Conservation (phyloP, 2,329 filamentous ascomycete genomes). For the Trichoderma semiorbis region DNA sequence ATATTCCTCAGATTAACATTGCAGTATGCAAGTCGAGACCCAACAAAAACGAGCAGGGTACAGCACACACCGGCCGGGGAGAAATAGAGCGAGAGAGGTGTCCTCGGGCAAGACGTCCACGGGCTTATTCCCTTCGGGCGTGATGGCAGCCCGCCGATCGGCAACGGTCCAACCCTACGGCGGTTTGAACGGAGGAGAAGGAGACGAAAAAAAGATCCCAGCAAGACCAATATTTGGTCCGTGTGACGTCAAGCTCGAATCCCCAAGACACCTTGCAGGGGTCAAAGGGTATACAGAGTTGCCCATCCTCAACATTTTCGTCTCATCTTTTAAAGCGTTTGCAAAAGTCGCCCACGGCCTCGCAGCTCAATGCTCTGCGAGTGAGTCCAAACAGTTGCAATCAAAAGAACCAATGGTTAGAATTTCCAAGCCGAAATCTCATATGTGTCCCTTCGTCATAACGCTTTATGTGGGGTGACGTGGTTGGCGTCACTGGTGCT, state of each 20-base stretch:
- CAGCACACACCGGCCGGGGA: neutral
- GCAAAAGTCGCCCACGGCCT: neutral
- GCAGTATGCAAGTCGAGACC: neutral
- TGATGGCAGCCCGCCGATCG: conserved; percentile 6
- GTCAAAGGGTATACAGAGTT: neutral
- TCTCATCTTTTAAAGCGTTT: neutral
- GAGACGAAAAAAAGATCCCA: neutral
- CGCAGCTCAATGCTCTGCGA: neutral
- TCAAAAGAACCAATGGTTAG: neutral
- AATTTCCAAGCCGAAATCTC: neutral
- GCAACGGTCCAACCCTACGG: neutral
- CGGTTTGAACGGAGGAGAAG: neutral
- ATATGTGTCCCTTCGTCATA: neutral
- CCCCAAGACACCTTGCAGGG: neutral
- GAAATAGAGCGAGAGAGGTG: neutral
- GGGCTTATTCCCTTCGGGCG: conserved; percentile 1
- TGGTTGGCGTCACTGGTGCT: conserved; percentile 8
- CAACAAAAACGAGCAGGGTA: neutral
- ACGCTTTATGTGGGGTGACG: conserved; percentile 7
- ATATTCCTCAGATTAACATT: conserved; percentile 7
- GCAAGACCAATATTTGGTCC: neutral
- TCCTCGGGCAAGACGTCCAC: neutral
- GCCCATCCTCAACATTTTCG: neutral
- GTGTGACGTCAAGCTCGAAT: conserved; percentile 9
- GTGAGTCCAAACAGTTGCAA: neutral